Evolutionary conservation across 305 asterid genomes (phyloP).

Genomic region (Fraxinus nigra): DNA sequence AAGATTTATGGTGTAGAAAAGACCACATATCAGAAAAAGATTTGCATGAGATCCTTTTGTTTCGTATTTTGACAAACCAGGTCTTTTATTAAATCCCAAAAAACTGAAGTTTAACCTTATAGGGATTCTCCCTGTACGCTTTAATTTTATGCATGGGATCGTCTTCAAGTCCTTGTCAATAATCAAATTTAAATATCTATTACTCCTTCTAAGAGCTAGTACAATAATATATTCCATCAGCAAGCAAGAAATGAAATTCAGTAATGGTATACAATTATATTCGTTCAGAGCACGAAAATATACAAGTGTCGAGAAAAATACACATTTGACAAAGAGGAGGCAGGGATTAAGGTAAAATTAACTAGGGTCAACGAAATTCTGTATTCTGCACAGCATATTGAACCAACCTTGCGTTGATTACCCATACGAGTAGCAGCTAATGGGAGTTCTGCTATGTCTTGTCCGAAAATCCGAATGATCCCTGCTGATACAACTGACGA

Average conservation of each 20-base stretch:
- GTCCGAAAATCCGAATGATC: conserved; percentile 51
- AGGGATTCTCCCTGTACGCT: neutral
- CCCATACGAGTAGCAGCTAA: conserved; percentile 49
- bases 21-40: neutral
- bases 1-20: neutral
- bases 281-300: neutral
- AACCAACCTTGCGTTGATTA: conserved; percentile 46
- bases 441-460: conserved; percentile 58
- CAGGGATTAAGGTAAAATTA: neutral
- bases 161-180: neutral
- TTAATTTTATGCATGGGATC: neutral
- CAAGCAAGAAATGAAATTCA: neutral
- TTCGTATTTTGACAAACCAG: neutral
- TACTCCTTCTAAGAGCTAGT: neutral
- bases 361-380: neutral
- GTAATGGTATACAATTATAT: neutral
- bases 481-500: conserved; percentile 59
- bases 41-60: neutral
- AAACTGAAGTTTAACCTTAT: neutral
- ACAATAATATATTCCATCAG: neutral
- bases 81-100: neutral
- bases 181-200: neutral
- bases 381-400: neutral
- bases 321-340: neutral
- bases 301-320: neutral